Conservation (phyloP, 208 protist genomes). For the Crithidia bombi region DNA sequence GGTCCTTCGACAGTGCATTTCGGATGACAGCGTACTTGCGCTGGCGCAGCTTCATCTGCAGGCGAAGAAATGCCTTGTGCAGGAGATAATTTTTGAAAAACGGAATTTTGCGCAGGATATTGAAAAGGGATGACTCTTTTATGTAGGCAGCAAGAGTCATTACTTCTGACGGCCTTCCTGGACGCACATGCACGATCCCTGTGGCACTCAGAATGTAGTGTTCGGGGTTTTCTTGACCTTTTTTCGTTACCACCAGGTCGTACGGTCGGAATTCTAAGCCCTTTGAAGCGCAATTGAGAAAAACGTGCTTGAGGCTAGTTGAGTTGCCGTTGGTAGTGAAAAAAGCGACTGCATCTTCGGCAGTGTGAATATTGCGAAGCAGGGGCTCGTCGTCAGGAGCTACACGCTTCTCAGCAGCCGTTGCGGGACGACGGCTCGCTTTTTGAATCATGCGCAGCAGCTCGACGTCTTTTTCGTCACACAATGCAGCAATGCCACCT, state of each 20-base stretch:
- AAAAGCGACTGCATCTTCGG: conserved; percentile 94
- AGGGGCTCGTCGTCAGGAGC: conserved; percentile 88
- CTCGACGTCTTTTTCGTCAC: conserved; percentile 78
- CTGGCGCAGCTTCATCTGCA: conserved; percentile 78
- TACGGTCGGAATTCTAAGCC: conserved; percentile 93
- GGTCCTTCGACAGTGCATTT: conserved; percentile 65
- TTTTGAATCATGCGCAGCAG: conserved; percentile 87
- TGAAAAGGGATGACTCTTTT: conserved; percentile 92
- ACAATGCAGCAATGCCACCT: background rate
- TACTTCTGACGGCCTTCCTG: conserved; percentile 90
- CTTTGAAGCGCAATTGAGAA: conserved; percentile 81
- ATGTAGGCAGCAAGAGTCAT: conserved; percentile 92
- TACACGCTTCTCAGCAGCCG: conserved; percentile 48
- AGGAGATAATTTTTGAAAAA: conserved; percentile 94
- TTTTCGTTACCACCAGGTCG: conserved; percentile 84
- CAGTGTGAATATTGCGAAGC: conserved; percentile 82
- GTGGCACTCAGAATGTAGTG: conserved; percentile 95
- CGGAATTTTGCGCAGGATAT: conserved; percentile 90
- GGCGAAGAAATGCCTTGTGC: conserved; percentile 89
- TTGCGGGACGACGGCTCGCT: conserved; percentile 64
- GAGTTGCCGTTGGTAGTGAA: conserved; percentile 90
- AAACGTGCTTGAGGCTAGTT: conserved; percentile 93
- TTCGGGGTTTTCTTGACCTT: conserved; percentile 78
- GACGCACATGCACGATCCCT: conserved; percentile 92
- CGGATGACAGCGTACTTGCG: conserved; percentile 79